These are phyloP conservation scores for Saccharomycopsis sp. DNA, from an alignment of 805 yeast genomes.

Conservation along the genomic window DNA sequence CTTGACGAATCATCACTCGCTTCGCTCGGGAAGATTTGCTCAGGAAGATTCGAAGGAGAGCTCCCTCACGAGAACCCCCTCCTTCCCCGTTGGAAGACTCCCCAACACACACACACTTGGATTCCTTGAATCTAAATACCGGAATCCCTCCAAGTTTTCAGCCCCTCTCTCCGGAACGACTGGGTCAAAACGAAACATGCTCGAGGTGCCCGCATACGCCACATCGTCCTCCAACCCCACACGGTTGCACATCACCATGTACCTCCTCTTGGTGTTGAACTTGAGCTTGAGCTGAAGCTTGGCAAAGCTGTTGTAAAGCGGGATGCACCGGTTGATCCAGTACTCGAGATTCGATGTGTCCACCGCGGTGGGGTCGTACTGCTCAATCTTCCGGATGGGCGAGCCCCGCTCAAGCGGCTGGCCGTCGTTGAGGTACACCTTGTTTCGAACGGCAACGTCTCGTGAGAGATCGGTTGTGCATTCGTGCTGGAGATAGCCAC, in stretches of 20 bases:
- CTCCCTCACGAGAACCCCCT: slow-evolving; percentile 56
- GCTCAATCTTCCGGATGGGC: neutral
- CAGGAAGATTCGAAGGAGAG: no score
- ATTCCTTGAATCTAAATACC: slow-evolving; percentile 33
- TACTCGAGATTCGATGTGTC: slow-evolving; percentile 49
- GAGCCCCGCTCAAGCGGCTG: neutral
- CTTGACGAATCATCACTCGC: no score
- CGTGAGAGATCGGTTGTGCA: neutral
- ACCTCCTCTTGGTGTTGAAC: slow-evolving; percentile 24
- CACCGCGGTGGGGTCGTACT: slow-evolving; percentile 27
- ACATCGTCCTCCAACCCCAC: slow-evolving; percentile 67
- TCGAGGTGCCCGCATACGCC: slow-evolving; percentile 59
- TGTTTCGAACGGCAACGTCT: no score
- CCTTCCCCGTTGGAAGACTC: slow-evolving; percentile 51
- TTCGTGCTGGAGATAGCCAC: no score
- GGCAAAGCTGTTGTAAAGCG: slow-evolving; percentile 38
- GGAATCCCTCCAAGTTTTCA: slow-evolving; percentile 5
- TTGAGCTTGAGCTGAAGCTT: slow-evolving; percentile 3
- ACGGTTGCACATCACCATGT: slow-evolving; percentile 55
- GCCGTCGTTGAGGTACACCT: no score
- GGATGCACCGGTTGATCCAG: slow-evolving; percentile 67
- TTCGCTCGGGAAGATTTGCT: no score
- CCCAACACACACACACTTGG: slow-evolving; percentile 48
- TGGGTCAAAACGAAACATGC: slow-evolving; percentile 47
- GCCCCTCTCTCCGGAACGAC: neutral